phyloP scores from a whole-genome alignment of 441 rosid species.

The Biscutella laevigata region DNA sequence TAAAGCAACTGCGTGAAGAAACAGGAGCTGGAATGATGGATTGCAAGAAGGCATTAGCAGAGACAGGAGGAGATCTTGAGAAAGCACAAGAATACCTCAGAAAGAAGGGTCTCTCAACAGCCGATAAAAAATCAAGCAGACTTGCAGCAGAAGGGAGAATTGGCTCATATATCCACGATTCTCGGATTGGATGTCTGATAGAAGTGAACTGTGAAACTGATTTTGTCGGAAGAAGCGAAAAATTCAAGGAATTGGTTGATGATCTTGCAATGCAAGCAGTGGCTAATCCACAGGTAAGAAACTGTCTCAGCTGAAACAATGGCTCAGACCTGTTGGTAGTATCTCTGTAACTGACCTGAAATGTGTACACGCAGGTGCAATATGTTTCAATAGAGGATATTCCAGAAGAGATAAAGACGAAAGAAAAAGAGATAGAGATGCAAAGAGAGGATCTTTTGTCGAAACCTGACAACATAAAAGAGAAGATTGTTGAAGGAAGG shows the following conservation, averaged over 20 bases:
- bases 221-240: constrained; percentile 85
- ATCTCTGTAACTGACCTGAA: constrained; percentile 15
- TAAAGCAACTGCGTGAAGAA: constrained; percentile 88
- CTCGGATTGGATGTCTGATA: constrained; percentile 75
- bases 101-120: constrained; percentile 82
- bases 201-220: constrained; percentile 95
- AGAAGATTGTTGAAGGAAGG: constrained; percentile 78
- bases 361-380: constrained; percentile 37
- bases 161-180: constrained; percentile 84
- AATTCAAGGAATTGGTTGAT: constrained; percentile 74
- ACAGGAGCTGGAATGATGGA: constrained; percentile 99
- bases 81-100: constrained; percentile 91
- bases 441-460: constrained; percentile 78
- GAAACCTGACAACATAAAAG: constrained; percentile 81
- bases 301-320: constrained; percentile 1
- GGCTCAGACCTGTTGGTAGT: not conserved
- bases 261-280: constrained; percentile 94
- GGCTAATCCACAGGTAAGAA: constrained; percentile 66
- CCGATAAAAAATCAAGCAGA: constrained; percentile 81
- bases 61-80: constrained; percentile 82
- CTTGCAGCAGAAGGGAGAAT: constrained; percentile 95
- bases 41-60: constrained; percentile 90
- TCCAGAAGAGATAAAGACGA: constrained; percentile 37
- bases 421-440: constrained; percentile 82
- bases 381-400: constrained; percentile 64